These are phyloP conservation scores for Didymellaceae sp. DNA, from an alignment of 2,329 filamentous ascomycete species.

Conservation along the genomic window DNA sequence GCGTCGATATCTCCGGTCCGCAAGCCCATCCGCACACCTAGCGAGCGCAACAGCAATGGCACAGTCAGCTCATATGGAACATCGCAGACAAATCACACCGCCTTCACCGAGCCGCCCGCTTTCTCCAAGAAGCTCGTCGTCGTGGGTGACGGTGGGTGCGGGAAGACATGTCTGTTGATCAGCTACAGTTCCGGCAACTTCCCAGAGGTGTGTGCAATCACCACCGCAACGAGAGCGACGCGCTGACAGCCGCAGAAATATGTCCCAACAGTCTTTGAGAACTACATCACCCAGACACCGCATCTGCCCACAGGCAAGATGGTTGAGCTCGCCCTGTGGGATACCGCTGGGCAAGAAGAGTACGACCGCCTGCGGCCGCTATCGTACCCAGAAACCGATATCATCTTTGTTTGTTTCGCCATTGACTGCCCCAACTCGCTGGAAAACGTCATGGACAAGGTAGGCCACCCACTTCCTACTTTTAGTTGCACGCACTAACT, in stretches of 20 bases:
- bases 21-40: conserved; percentile 59
- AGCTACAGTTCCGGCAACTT: conserved; percentile 99
- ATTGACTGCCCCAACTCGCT: conserved; percentile 98
- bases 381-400: conserved; percentile 96
- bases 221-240: background rate
- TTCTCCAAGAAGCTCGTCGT: conserved; percentile 99
- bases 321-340: conserved; percentile 96
- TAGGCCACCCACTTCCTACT: conserved; percentile 51
- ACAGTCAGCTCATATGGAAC: conserved; percentile 87
- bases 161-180: conserved; percentile 97
- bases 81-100: conserved; percentile 77
- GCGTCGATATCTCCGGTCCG: conserved; percentile 44
- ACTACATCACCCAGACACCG: conserved; percentile 97
- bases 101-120: conserved; percentile 86
- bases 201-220: conserved; percentile 74
- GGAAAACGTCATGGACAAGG: conserved; percentile 99
- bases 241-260: conserved; percentile 77
- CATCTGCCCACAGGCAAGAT: conserved; percentile 89
- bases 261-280: conserved; percentile 98
- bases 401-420: conserved; percentile 98
- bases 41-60: conserved; percentile 80
- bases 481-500: conserved; percentile 33
- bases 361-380: conserved; percentile 95
- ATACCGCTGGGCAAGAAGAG: conserved; percentile 97
- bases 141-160: conserved; percentile 95